Percentiles rank a stretch among this genome's conserved stretches.
Evolutionary conservation across 1,139 yeast genomes (phyloP).

Genomic region (Yamadazyma atlantica): DNA sequence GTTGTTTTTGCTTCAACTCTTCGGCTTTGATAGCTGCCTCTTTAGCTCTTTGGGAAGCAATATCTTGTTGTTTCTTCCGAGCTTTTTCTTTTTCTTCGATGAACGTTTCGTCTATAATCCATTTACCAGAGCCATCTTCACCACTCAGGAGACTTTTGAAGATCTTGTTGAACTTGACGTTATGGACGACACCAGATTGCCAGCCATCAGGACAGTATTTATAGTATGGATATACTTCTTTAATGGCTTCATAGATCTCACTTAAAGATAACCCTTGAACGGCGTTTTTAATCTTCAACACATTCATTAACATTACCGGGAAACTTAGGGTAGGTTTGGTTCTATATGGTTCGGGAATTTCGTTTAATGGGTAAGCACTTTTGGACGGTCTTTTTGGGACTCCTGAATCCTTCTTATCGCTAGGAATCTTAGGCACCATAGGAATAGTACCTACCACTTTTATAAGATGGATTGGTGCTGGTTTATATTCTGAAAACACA

Average conservation of each 20-base stretch:
- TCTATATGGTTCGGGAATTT: conserved; percentile 83
- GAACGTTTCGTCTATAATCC: conserved; percentile 86
- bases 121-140: conserved; percentile 31
- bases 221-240: conserved; percentile 86
- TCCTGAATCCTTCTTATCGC: conserved; percentile 23
- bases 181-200: conserved; percentile 93
- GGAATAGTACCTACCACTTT: conserved; percentile 31
- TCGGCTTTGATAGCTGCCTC: conserved; percentile 56
- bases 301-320: conserved; percentile 76
- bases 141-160: conserved; percentile 53
- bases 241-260: conserved; percentile 83
- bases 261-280: conserved; percentile 76
- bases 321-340: conserved; percentile 80
- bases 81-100: conserved; percentile 78
- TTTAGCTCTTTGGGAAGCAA: conserved; percentile 56
- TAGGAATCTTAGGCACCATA: conserved; percentile 47
- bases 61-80: conserved; percentile 66
- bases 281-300: conserved; percentile 64
- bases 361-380: conserved; percentile 64
- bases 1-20: conserved; percentile 46
- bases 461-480: conserved; percentile 32
- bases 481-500: conserved; percentile 23
- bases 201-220: conserved; percentile 95
- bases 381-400: conserved; percentile 45
- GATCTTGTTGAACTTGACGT: conserved; percentile 78